These are phyloP conservation scores for Rusavskia elegans DNA, from an alignment of 495 filamentous ascomycete genomes.

Conservation along the genomic window DNA sequence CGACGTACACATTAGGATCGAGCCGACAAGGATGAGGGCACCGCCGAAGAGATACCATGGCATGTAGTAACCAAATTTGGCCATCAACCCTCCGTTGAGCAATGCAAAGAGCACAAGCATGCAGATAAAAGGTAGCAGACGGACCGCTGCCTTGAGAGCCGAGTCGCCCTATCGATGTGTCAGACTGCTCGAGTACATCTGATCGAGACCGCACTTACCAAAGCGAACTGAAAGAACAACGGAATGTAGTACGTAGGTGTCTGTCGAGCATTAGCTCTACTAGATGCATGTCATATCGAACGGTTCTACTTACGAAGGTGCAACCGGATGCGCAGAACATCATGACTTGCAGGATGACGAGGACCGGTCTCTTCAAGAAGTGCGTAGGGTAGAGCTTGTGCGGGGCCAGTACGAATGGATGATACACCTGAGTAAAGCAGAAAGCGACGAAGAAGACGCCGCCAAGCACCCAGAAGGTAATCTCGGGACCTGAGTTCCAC, in stretches of 20 bases:
- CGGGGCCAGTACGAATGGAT: too few species aligned
- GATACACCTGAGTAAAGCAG: too few species aligned
- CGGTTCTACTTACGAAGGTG: slow-evolving; percentile 12
- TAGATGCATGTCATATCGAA: too few species aligned
- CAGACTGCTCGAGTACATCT: slow-evolving; percentile 29
- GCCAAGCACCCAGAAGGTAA: too few species aligned
- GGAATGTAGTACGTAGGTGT: too few species aligned
- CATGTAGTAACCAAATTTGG: slow-evolving; percentile 33
- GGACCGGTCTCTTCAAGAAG: slow-evolving; percentile 19
- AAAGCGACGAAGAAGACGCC: too few species aligned
- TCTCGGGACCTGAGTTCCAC: too few species aligned
- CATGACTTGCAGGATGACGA: slow-evolving; percentile 28
- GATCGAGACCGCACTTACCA: too few species aligned
- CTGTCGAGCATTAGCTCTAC: too few species aligned
- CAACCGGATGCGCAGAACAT: slow-evolving; percentile 13
- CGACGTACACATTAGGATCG: too few species aligned
- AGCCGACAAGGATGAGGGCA: too few species aligned
- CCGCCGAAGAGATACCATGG: slow-evolving; percentile 24
- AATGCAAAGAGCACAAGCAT: slow-evolving; percentile 26
- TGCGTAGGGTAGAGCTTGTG: slow-evolving; percentile 35
- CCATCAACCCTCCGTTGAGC: slow-evolving; percentile 28
- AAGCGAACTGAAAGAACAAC: too few species aligned
- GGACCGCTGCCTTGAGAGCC: slow-evolving; percentile 28
- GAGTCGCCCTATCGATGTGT: slow-evolving; percentile 31
- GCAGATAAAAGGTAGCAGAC: slow-evolving; percentile 33